Percentiles rank a stretch among this genome's conserved stretches.
phyloP scores from a whole-genome alignment of 257 asterid species.

The Solanum ossicruentum region DNA sequence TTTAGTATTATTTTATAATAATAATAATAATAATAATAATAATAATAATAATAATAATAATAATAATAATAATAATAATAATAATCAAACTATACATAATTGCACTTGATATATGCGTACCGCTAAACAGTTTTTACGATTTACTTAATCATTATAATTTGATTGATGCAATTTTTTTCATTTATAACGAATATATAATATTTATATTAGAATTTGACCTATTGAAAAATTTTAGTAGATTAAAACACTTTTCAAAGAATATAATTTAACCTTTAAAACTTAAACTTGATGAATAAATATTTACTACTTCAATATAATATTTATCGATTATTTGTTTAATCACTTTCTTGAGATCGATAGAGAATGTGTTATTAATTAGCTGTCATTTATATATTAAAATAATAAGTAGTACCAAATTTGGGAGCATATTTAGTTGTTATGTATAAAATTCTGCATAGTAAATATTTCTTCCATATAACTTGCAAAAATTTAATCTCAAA shows the following conservation, averaged over 20 bases:
- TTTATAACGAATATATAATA: background rate
- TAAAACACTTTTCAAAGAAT: background rate
- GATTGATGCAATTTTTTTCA: background rate
- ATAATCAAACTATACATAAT: background rate
- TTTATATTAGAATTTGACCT: background rate
- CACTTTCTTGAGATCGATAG: too few species aligned
- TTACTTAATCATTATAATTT: background rate
- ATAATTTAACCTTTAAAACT: background rate
- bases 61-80: background rate
- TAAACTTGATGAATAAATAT: background rate
- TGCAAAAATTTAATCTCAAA: too few species aligned
- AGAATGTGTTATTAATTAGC: too few species aligned
- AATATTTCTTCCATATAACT: too few species aligned
- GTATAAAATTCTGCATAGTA: too few species aligned
- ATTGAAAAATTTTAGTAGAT: background rate
- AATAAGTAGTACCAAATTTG: too few species aligned
- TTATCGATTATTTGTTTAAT: too few species aligned
- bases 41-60: too few species aligned
- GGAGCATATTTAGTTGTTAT: too few species aligned
- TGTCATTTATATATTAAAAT: too few species aligned
- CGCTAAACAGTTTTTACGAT: background rate
- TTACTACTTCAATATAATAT: background rate
- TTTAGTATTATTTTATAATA: background rate
- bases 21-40: too few species aligned
- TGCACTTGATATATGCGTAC: background rate